phyloP scores from a whole-genome alignment of 805 yeast genomes.

The Ascoidea asiatica region DNA sequence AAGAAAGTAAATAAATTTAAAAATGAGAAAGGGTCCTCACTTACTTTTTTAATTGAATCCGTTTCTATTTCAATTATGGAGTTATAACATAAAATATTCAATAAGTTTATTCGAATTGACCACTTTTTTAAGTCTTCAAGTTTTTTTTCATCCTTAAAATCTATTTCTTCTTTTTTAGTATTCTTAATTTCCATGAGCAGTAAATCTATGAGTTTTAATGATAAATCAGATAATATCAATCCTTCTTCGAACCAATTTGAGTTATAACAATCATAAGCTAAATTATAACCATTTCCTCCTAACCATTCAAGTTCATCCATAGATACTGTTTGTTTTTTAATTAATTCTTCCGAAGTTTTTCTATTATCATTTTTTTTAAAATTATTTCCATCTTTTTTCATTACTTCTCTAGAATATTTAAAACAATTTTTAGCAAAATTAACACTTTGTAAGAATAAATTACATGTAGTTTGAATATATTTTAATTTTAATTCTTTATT shows the following conservation, averaged over 20 bases:
- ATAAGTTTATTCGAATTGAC: conserved; percentile 10
- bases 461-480: not conserved
- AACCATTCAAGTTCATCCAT: conserved; percentile 27
- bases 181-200: conserved; percentile 13
- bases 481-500: not conserved
- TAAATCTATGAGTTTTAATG: too few species aligned
- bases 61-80: not conserved
- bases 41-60: conserved; percentile 2
- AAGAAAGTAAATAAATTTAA: too few species aligned
- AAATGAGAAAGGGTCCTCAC: too few species aligned
- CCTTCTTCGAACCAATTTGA: conserved; percentile 10
- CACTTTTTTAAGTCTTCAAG: conserved; percentile 10
- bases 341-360: conserved; percentile 1
- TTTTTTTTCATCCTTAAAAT: conserved; percentile 16
- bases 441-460: conserved; percentile 1
- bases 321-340: conserved; percentile 11
- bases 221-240: conserved; percentile 11
- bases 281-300: conserved; percentile 21
- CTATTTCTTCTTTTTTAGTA: conserved; percentile 15
- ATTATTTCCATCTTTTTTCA: conserved; percentile 8
- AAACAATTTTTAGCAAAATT: conserved; percentile 9
- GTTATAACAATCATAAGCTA: conserved; percentile 15
- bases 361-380: conserved; percentile 8
- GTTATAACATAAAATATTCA: conserved; percentile 11
- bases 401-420: conserved; percentile 9